A percentile compares a stretch with the other conserved stretches of the same genome.
These are phyloP conservation scores for Stevia rebaudiana DNA, from an alignment of 140 eudicot species.

Conservation along the genomic window DNA sequence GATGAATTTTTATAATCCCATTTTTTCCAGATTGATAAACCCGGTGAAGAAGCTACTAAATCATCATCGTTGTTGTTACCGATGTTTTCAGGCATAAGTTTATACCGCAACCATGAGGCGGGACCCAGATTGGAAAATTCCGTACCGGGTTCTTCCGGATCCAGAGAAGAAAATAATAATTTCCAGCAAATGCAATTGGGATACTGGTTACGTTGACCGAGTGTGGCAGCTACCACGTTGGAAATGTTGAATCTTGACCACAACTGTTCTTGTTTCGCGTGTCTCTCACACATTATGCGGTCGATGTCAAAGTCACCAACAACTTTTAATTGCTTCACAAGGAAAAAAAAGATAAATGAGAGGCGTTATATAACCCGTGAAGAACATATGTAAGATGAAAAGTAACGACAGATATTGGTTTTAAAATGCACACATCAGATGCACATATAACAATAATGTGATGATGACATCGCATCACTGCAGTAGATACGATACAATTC, in stretches of 20 bases:
- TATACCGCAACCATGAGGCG: slow-evolving; percentile 55
- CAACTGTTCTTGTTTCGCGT: slow-evolving; percentile 44
- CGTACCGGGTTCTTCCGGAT: slow-evolving; percentile 17
- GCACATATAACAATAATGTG: too few relatives aligned
- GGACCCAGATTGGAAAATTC: slow-evolving; percentile 25
- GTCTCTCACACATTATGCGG: slow-evolving; percentile 53
- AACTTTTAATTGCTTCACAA: slow-evolving; percentile 40
- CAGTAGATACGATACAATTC: too few relatives aligned
- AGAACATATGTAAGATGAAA: not conserved
- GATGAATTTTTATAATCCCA: slow-evolving; percentile 36
- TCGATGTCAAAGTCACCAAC: slow-evolving; percentile 52
- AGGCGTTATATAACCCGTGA: slow-evolving; percentile 7
- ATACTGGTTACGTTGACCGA: slow-evolving; percentile 41
- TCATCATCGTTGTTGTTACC: slow-evolving; percentile 26
- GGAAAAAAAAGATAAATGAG: slow-evolving; percentile 5
- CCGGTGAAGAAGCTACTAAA: slow-evolving; percentile 48
- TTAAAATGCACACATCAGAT: too few relatives aligned
- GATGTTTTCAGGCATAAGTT: slow-evolving; percentile 54
- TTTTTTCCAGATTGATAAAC: slow-evolving; percentile 70
- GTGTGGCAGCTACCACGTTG: slow-evolving; percentile 57
- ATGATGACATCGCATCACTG: too few relatives aligned
- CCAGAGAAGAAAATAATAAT: slow-evolving; percentile 47
- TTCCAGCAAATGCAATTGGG: slow-evolving; percentile 87
- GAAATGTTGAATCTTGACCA: slow-evolving; percentile 78
- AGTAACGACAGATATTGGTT: slow-evolving; percentile 2